phyloP scores from a whole-genome alignment of 768 basidiomycete genomes.

The Leccinum obscurum region DNA sequence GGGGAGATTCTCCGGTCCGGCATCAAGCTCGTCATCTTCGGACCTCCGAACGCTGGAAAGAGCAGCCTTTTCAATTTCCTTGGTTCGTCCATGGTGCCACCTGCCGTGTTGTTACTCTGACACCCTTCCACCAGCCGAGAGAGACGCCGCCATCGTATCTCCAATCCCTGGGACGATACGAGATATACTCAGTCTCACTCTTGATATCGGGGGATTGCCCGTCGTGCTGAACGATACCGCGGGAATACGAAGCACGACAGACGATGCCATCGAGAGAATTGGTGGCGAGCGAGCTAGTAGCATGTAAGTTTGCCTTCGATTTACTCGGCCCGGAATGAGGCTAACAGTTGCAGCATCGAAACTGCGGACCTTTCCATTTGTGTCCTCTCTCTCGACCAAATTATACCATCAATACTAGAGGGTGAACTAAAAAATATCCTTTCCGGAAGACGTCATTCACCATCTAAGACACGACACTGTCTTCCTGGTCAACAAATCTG shows the following conservation, averaged over 20 bases:
- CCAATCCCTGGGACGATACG: conserved; percentile 86
- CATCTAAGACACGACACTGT: conserved; percentile 60
- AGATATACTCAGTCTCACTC: conserved; percentile 79
- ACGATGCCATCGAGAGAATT: conserved; percentile 71
- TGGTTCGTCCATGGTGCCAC: conserved; percentile 41
- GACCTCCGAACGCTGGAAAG: conserved; percentile 94
- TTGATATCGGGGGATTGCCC: conserved; percentile 88
- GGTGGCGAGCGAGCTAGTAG: conserved; percentile 74
- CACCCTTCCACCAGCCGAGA: conserved; percentile 53
- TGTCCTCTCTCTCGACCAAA: conserved; percentile 69
- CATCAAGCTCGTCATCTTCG: conserved; percentile 83
- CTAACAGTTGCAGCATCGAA: conserved; percentile 49
- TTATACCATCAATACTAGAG: conserved; percentile 15
- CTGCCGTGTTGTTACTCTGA: not conserved
- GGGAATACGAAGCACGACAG: conserved; percentile 67
- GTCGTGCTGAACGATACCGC: conserved; percentile 85
- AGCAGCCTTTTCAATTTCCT: conserved; percentile 85
- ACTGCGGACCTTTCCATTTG: conserved; percentile 75
- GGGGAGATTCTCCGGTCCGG: conserved; percentile 86
- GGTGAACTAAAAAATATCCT: conserved; percentile 18
- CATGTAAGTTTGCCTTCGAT: conserved; percentile 47
- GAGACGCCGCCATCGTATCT: conserved; percentile 90
- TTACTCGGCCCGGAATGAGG: not conserved
- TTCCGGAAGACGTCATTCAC: conserved; percentile 49
- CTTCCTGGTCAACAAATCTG: conserved; percentile 79